Base-by-base conservation (phyloP, 2,329 filamentous ascomycete species). In the Cercospora janseana region DNA sequence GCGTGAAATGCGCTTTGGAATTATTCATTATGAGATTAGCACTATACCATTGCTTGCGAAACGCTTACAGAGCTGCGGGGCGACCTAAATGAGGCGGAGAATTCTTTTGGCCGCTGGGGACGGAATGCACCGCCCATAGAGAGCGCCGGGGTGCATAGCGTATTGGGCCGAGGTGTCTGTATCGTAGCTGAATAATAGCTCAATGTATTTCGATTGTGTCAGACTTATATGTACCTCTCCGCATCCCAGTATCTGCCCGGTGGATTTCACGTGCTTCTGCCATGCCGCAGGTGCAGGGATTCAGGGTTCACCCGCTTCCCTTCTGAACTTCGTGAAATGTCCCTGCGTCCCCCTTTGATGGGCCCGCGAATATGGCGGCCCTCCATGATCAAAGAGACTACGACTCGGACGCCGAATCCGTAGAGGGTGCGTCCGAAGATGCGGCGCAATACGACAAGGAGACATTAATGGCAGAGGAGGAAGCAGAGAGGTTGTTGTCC, bases 381-480 rank as follows among this genome's bases (percentile, higher is more conserved):
- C 18, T 23, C 15, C 23, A 26, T 8, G 34, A 20, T 7, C 15
- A 12, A 21, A 21, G 15, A 21, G 13, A 18, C 18, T n/a, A 29
- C 24, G 48, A 48, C 20, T 46, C 52, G 8, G 45, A 55, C 6
- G 34, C 21, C 21, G 49, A 47, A 6, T 46, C 44, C 9, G 26
- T 23, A 12, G 34, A 46, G 18, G 42, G 27, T 24, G n/a, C n/a
- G n/a, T n/a, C n/a, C n/a, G 27, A 18, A 24, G 29, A 52, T n/a
- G 44, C 45, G 37, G 35, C 38, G 32, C 44, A 28, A 55, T 49
- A 63, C 43, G 72, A 72, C 42, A 62, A 66, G 24, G 69, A 72
- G 28, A 67, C 74, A 6, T 52, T 75, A n/a, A 67, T 70, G 20
- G 70, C 70, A 7, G 73, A 75, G 54, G 73, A 76, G 44, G 74